Evolutionary conservation across 257 asterid genomes (phyloP), one percentile per base, ranked within the genome.

Genomic region (Salvia miltiorrhiza): DNA sequence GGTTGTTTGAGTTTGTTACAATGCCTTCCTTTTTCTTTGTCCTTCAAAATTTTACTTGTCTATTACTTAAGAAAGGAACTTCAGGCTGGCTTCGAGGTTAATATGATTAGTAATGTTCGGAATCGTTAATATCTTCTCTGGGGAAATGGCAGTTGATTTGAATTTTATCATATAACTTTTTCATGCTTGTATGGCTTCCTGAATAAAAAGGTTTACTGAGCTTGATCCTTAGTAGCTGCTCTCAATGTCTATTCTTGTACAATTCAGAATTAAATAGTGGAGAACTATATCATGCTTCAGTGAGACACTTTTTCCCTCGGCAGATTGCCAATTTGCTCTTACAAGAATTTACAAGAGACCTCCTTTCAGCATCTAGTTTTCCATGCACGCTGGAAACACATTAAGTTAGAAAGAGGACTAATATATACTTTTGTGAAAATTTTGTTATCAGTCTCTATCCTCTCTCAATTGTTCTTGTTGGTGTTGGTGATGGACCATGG

Each of bases 401-500:
- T 41, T 64, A 50, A n/a, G 23, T 43, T 62, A 52, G 35, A 55
- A 30, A 16, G 23, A 58, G n/a, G n/a, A 63, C 63, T 75, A 49
- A 61, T 55, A 41, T 67, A 5, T 52, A 4, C 58, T 28, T 1
- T n/a, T 45, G 17, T 23, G 17, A 41, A 19, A 12, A 62, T 44
- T 62, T 71, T 77, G 67, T 11, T 60, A 61, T 55, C 85, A 90
- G 97, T 71, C 45, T 49, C 71, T 74, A 84, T 80, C 97, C 95
- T 50, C 89, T 90, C 76, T 90, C 97, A 35, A 86, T 90, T 77
- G 72, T 90, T 83, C 91, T 90, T 70, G 86, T 87, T 79, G 97
- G 97, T 3, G 95, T 90, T 77, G 97, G 97, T 1, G 97, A 90
- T 74, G 97, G 97, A 73, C 97, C 97, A 33, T 90, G 97, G 97